Conservation (phyloP, 202 grass and related monocot genomes). For the Zoysia matrella region DNA sequence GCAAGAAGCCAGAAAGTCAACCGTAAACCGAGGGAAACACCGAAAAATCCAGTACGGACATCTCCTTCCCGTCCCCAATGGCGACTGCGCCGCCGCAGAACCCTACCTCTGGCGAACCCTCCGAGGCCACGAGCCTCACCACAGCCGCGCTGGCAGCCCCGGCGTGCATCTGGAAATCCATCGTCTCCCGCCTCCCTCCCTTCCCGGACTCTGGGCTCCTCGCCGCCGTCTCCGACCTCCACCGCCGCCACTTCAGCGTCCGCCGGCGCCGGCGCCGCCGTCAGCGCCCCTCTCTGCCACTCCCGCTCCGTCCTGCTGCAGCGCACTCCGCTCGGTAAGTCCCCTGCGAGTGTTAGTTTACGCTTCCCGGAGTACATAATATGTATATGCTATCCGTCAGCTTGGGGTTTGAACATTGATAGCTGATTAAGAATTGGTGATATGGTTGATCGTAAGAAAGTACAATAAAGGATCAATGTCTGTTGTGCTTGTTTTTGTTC, state of each 20-base stretch:
- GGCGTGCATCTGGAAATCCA: conserved; percentile 41
- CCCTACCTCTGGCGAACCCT: conserved; percentile 49
- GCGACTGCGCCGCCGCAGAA: conserved; percentile 43
- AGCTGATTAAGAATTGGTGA: neutral
- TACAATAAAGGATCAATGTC: conserved; percentile 7
- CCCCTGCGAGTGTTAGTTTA: neutral
- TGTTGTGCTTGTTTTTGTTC: neutral
- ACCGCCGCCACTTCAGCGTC: conserved; percentile 34
- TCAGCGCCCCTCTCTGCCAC: conserved; percentile 43
- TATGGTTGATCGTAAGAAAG: neutral
- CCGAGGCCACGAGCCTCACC: neutral
- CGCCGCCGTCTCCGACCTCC: conserved; percentile 45
- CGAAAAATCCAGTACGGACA: neutral
- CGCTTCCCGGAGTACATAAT: neutral
- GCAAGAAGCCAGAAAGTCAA: neutral
- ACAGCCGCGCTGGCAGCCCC: conserved; percentile 4
- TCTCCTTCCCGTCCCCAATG: conserved; percentile 26
- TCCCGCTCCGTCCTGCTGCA: conserved; percentile 38
- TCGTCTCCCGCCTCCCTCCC: conserved; percentile 37
- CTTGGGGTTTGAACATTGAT: neutral
- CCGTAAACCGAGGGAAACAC: neutral
- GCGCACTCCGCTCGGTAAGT: conserved; percentile 49
- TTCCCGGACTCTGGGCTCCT: conserved; percentile 40
- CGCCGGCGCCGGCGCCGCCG: conserved; percentile 15
- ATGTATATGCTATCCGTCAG: neutral